Base-by-base conservation (phyloP, 192 early-diverging fungal genomes). In the Pilaira anomala region DNA sequence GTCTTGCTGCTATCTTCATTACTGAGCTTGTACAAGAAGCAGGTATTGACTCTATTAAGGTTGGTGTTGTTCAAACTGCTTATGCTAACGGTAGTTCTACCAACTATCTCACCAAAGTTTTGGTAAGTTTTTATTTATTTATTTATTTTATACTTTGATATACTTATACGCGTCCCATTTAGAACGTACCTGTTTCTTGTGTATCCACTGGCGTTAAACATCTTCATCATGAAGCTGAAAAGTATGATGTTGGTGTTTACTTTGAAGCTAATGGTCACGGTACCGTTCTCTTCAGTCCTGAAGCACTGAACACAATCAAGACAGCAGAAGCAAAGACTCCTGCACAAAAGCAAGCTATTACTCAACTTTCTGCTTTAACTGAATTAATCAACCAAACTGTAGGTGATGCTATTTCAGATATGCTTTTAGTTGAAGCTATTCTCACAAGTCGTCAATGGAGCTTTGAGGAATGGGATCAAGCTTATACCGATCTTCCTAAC, bases 211-310 rank as follows among this genome's bases (percentile, higher is more conserved):
- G 97, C 63, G 97, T 99, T 62, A 99, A 99, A 86, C 89, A 99
- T 78, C 81, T 99, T 68, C 97, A 99, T 71, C 97, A 99, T 74
- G 95, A 95, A 65, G 97, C 97, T 28, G 88, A 93, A 74, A 89
- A 92, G 68, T 98, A 93, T 77, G 93, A 96, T 75, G 88, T 98
- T 65, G 97, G 97, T 71, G 94, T 98, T 41, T 99, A 99, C 83
- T 99, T 99, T 89, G 97, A 99, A 77, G 97, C 97, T 44, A 99
- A 99, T 66, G 97, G 97, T 60, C 97, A 99, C 73, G 97, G 97
- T 55, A 99, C 97, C 18, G 90, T 98, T 48, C 80, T 99, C 63
- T 99, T 99, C 76, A 98, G 92, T 73, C 68, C 83, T 44, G 71
- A 69, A 3, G 90, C 90, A 16, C 75, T 85, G 56, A 87, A 89